A percentile compares a stretch with the other conserved stretches of the same genome.
These are phyloP conservation scores for Vitrella brassicaformis DNA, from an alignment of 73 alveolate species.

Conservation along the genomic window DNA sequence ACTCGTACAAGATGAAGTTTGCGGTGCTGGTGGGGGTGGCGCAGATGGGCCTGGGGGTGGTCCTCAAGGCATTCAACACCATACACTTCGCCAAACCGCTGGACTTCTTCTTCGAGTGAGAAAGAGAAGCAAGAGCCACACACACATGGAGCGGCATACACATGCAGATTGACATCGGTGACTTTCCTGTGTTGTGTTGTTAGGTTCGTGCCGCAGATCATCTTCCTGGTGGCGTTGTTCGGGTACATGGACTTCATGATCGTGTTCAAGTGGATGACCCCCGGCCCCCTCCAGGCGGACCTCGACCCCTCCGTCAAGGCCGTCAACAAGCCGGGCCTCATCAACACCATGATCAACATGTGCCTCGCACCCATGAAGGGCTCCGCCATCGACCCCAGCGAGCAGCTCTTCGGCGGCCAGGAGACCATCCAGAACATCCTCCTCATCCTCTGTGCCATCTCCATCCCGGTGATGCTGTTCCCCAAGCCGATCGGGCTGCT, in stretches of 20 bases:
- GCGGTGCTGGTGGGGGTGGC: constrained; percentile 50
- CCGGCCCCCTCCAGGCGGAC: not conserved
- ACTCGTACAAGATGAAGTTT: constrained; percentile 69
- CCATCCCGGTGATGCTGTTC: constrained; percentile 23
- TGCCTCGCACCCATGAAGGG: not conserved
- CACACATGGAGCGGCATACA: no score
- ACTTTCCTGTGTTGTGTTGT: no score
- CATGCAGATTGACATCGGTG: no score
- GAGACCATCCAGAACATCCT: not conserved
- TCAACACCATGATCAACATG: not conserved
- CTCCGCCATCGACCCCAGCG: not conserved
- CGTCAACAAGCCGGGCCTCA: not conserved
- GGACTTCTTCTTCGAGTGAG: constrained; percentile 50
- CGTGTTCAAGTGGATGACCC: constrained; percentile 27
- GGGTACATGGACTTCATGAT: constrained; percentile 39
- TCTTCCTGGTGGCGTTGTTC: constrained; percentile 23
- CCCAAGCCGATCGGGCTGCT: constrained; percentile 26
- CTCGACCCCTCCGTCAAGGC: not conserved
- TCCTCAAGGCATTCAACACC: constrained; percentile 10
- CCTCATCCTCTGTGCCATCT: not conserved
- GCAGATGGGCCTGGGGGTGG: constrained; percentile 12
- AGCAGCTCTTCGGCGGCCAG: not conserved
- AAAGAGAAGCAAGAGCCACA: no score
- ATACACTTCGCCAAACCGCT: not conserved
- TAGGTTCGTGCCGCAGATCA: constrained; percentile 32